A percentile compares a stretch with the other conserved stretches of the same genome.
Conservation (phyloP, 2,329 filamentous ascomycete genomes). For the Ophiostoma montium region DNA sequence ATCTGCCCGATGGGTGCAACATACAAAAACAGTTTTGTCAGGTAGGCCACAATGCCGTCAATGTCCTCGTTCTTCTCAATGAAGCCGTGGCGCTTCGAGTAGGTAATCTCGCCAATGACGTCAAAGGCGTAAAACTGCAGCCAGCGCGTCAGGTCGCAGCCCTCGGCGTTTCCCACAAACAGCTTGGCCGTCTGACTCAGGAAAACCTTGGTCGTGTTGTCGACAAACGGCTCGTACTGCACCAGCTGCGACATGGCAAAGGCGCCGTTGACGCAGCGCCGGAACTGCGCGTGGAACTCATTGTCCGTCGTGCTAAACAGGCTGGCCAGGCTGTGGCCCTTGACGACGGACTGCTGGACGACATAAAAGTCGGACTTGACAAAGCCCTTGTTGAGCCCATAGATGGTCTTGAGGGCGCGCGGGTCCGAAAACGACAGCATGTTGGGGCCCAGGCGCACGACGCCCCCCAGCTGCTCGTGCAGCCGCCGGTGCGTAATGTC, state of each 20-base stretch:
- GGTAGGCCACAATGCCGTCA: conserved; percentile 55
- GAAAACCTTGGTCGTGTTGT: conserved; percentile 59
- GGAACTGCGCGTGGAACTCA: conserved; percentile 59
- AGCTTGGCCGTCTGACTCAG: conserved; percentile 45
- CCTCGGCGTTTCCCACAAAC: conserved; percentile 29
- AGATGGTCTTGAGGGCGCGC: conserved; percentile 59
- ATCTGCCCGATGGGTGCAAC: conserved; percentile 64
- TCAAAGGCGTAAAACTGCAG: conserved; percentile 73
- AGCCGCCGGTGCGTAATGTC: conserved; percentile 54
- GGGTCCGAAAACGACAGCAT: conserved; percentile 60
- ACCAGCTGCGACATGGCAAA: conserved; percentile 67
- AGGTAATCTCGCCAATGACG: conserved; percentile 66
- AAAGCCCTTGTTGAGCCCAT: conserved; percentile 71
- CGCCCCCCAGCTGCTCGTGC: conserved; percentile 56
- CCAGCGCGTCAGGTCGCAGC: conserved; percentile 56
- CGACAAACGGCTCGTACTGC: conserved; percentile 68
- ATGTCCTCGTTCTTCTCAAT: conserved; percentile 62
- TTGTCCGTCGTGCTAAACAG: conserved; percentile 68
- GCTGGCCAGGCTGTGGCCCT: conserved; percentile 53
- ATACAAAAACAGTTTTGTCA: conserved; percentile 53
- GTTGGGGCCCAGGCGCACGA: conserved; percentile 65
- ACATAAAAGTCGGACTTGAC: conserved; percentile 73
- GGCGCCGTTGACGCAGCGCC: conserved; percentile 59
- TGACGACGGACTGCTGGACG: conserved; percentile 58
- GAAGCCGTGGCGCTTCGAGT: conserved; percentile 62